Conservation (phyloP, 805 yeast species). For the Brettanomyces sp. region DNA sequence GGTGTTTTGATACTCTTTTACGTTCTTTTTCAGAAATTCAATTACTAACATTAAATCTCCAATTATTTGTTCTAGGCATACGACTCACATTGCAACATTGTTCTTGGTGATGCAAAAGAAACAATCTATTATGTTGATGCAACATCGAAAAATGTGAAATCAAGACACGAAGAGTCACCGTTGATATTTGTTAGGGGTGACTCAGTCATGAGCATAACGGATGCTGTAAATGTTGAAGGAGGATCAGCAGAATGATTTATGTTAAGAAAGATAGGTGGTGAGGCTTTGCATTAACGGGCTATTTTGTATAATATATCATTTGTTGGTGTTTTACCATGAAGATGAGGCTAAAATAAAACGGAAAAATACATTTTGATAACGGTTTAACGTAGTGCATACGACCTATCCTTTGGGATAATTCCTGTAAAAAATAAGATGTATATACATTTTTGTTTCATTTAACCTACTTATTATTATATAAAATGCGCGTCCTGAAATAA, state of each 20-base stretch:
- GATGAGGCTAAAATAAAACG: too few relatives aligned
- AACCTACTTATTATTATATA: too few relatives aligned
- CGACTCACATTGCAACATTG: constrained; percentile 95
- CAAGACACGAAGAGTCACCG: constrained; percentile 53
- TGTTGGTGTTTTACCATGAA: too few relatives aligned
- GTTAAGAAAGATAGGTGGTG: too few relatives aligned
- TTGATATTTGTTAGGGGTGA: constrained; percentile 98
- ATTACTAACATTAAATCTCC: neutral
- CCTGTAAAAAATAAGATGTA: too few relatives aligned
- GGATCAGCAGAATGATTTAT: neutral
- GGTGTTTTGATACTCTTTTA: too few relatives aligned
- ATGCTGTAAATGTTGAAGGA: constrained; percentile 17
- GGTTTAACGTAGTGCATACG: too few relatives aligned
- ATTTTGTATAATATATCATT: neutral
- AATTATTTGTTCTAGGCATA: constrained; percentile 44
- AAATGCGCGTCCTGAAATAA: too few relatives aligned
- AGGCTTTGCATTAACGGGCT: neutral
- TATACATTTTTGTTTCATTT: too few relatives aligned
- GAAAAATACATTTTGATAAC: too few relatives aligned
- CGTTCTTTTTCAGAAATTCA: neutral
- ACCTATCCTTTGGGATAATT: too few relatives aligned
- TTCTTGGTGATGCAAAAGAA: constrained; percentile 86
- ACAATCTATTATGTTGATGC: constrained; percentile 55
- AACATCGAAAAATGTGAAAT: constrained; percentile 33
- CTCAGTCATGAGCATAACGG: constrained; percentile 72